A percentile compares a stretch with the other conserved stretches of the same genome.
Conservation (phyloP, 1,139 yeast genomes). For the Suhomyces terraborum region DNA sequence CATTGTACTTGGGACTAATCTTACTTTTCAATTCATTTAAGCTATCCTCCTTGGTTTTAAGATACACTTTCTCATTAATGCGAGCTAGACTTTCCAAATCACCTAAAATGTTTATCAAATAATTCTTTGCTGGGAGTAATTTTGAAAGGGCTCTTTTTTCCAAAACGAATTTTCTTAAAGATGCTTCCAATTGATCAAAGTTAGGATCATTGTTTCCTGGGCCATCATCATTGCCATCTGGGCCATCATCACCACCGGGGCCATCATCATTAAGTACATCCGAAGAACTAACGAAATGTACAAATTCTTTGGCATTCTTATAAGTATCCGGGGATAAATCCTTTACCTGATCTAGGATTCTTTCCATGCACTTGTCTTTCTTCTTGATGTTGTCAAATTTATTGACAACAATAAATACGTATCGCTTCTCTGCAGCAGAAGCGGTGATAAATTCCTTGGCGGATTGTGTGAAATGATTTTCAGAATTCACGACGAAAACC, state of each 20-base stretch:
- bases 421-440: conserved; percentile 89
- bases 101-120: conserved; percentile 62
- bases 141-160: conserved; percentile 90
- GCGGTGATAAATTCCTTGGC: conserved; percentile 92
- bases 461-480: conserved; percentile 90
- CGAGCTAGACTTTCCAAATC: conserved; percentile 66
- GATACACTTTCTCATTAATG: conserved; percentile 59
- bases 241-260: conserved; percentile 43
- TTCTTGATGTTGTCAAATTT: conserved; percentile 83
- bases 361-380: conserved; percentile 71
- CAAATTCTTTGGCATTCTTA: conserved; percentile 83
- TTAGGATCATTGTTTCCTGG: conserved; percentile 47
- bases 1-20: conserved; percentile 66
- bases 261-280: conserved; percentile 37
- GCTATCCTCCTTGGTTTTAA: conserved; percentile 48
- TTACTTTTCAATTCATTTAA: conserved; percentile 47
- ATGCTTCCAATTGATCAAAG: conserved; percentile 81
- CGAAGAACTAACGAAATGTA: conserved; percentile 85
- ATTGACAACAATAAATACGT: conserved; percentile 92
- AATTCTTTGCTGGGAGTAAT: conserved; percentile 88
- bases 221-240: conserved; percentile 24
- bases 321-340: conserved; percentile 87
- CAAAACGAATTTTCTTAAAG: conserved; percentile 80
- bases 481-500: conserved; percentile 94
- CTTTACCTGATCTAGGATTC: conserved; percentile 86